Evolutionary conservation across 805 yeast species (phyloP).

Genomic region (Kodamaea kaohsiungensis): DNA sequence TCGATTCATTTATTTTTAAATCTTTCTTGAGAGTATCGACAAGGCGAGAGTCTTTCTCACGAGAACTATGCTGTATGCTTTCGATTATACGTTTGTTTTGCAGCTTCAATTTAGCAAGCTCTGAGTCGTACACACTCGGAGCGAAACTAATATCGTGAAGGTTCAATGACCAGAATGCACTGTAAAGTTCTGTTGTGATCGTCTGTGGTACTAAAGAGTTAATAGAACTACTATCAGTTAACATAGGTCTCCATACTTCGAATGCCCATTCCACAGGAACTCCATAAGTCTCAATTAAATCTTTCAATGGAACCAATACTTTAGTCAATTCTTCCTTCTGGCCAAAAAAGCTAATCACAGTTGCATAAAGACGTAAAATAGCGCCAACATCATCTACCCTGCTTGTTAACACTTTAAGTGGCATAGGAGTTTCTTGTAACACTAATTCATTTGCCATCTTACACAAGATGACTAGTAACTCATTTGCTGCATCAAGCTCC

Average conservation of each 20-base stretch:
- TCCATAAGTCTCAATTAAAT: conserved; percentile 25
- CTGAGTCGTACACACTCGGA: conserved; percentile 49
- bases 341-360: conserved; percentile 56
- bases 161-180: conserved; percentile 70
- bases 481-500: conserved; percentile 50
- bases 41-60: conserved; percentile 21
- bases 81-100: conserved; percentile 36
- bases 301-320: not conserved
- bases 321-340: conserved; percentile 19
- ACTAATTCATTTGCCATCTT: conserved; percentile 45
- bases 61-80: conserved; percentile 29
- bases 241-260: conserved; percentile 6
- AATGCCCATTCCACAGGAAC: conserved; percentile 57
- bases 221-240: not conserved
- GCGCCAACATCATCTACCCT: conserved; percentile 71
- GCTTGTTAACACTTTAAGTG: conserved; percentile 70
- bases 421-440: conserved; percentile 36
- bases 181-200: not conserved
- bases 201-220: not conserved
- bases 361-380: conserved; percentile 64
- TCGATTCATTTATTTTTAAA: conserved; percentile 23
- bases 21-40: conserved; percentile 27
- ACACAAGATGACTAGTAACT: conserved; percentile 65
- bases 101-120: conserved; percentile 38
- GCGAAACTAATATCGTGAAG: conserved; percentile 69